Evolutionary conservation across 73 alveolate species (phyloP).

Genomic region (Symbiodinium natans): DNA sequence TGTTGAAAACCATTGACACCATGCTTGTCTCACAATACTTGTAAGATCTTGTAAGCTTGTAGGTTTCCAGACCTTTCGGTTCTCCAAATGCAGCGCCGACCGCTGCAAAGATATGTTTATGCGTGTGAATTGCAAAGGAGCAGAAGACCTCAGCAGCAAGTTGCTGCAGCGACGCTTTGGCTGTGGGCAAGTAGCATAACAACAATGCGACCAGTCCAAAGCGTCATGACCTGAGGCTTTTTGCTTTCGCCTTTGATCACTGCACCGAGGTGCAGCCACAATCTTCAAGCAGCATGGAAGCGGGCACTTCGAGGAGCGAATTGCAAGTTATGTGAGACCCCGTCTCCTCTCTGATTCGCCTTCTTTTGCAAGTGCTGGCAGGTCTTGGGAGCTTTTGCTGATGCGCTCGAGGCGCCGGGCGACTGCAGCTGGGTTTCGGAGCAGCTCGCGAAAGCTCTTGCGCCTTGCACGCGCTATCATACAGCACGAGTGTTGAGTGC

Average conservation of each 20-base stretch:
- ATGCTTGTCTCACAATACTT: no score
- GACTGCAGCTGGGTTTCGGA: not conserved
- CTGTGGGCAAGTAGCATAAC: no score
- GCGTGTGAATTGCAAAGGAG: no score
- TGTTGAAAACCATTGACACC: no score
- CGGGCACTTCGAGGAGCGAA: conserved; percentile 38
- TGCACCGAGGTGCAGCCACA: conserved; percentile 19
- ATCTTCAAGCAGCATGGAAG: conserved; percentile 32
- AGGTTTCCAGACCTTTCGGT: no score
- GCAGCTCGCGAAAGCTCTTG: conserved; percentile 25
- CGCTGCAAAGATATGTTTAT: no score
- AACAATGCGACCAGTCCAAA: no score
- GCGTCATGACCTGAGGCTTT: not conserved
- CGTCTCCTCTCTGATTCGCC: not conserved
- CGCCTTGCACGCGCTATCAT: not conserved
- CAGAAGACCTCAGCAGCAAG: not conserved
- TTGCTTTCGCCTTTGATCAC: not conserved
- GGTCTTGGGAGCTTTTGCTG: conserved; percentile 35
- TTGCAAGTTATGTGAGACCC: not conserved
- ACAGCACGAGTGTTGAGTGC: no score
- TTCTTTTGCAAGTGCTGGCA: not conserved
- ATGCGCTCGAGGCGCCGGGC: conserved; percentile 24
- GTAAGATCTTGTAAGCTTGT: no score
- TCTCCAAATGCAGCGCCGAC: no score
- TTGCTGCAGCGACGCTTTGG: not conserved